These are phyloP conservation scores for Phytophthora cajani DNA, from an alignment of 352 stramenopile genomes.

Conservation along the genomic window DNA sequence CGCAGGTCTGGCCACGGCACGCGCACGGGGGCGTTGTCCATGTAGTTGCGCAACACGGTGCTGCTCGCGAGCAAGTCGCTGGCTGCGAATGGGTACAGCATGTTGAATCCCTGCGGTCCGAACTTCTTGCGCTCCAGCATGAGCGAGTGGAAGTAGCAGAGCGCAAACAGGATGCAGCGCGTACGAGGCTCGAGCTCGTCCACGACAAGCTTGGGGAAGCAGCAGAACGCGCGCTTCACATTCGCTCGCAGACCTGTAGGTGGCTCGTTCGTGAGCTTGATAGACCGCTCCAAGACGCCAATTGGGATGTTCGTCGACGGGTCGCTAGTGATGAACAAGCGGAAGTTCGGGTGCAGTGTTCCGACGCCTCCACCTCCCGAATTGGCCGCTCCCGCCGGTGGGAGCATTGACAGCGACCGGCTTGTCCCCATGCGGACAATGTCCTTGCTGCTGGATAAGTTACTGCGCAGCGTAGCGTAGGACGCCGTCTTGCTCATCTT, in stretches of 20 bases:
- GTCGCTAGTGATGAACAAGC: conserved; percentile 92
- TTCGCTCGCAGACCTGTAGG: conserved; percentile 90
- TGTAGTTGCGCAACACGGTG: conserved; percentile 91
- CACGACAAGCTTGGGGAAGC: conserved; percentile 74
- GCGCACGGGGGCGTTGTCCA: conserved; percentile 89
- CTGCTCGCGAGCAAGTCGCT: conserved; percentile 88
- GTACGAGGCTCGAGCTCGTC: conserved; percentile 88
- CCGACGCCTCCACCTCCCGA: conserved; percentile 18
- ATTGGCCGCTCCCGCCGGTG: neutral
- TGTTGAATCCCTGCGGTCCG: conserved; percentile 90
- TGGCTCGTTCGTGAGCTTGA: conserved; percentile 92
- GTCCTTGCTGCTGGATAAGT: conserved; percentile 32
- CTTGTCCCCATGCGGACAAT: conserved; percentile 30
- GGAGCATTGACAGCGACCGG: conserved; percentile 25
- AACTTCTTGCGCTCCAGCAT: conserved; percentile 95
- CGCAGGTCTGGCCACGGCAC: conserved; percentile 92
- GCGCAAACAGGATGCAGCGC: conserved; percentile 88
- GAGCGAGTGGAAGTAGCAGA: conserved; percentile 94
- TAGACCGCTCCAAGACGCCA: conserved; percentile 87
- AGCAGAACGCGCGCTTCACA: conserved; percentile 86
- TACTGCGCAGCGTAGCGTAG: conserved; percentile 37
- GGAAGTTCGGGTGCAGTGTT: conserved; percentile 78
- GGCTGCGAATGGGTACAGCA: conserved; percentile 90
- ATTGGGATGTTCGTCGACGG: conserved; percentile 87
- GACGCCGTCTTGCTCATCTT: conserved; percentile 66